Evolutionary conservation across 768 basidiomycete genomes (phyloP), one percentile per base, ranked within the genome.

Genomic region (Hypholoma sublateritium): DNA sequence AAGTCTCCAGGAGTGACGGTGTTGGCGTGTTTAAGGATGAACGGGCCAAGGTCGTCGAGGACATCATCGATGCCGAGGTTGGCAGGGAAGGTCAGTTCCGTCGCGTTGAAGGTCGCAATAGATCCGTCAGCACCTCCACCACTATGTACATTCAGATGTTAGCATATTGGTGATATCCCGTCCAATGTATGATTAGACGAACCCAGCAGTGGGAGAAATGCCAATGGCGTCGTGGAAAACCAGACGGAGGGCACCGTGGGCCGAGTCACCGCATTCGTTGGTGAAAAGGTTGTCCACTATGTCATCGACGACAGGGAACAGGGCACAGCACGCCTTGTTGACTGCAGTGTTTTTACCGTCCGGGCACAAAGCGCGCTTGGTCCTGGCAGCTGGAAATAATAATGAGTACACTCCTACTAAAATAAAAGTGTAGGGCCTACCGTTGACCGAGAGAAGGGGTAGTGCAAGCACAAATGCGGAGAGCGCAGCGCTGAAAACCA

Each of bases 151-250:
- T n/a, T n/a, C 32, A n/a, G n/a, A n/a, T n/a, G n/a, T 28, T 21
- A 25, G 28, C 28, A 32, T n/a, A 32, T 25, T 25, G 73, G 19
- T 43, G 54, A 25, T 44, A 43, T 19, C 48, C 1, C 50, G 50
- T 21, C 12, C 9, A 21, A 32, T n/a, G 42, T 16, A 42, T 32
- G 39, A 14, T 8, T n/a, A n/a, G 14, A 63, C 68, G 39, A 50
- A 72, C 72, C 72, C 71, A 9, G 60, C 49, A 43, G 65, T 67
- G 5, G 59, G 64, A n/a, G 77, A 78, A 59, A 76, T 75, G 16
- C 73, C 77, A 52, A 78, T 77, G 19, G 77, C 74, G 54, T 77
- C n/a, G n/a, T n/a, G n/a, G n/a, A n/a, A n/a, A n/a, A n/a, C n/a
- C n/a, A n/a, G n/a, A n/a, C n/a, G n/a, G n/a, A n/a, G n/a, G n/a